phyloP scores from a whole-genome alignment of 2,329 filamentous ascomycete genomes.

The Ustilaginoidea virens region DNA sequence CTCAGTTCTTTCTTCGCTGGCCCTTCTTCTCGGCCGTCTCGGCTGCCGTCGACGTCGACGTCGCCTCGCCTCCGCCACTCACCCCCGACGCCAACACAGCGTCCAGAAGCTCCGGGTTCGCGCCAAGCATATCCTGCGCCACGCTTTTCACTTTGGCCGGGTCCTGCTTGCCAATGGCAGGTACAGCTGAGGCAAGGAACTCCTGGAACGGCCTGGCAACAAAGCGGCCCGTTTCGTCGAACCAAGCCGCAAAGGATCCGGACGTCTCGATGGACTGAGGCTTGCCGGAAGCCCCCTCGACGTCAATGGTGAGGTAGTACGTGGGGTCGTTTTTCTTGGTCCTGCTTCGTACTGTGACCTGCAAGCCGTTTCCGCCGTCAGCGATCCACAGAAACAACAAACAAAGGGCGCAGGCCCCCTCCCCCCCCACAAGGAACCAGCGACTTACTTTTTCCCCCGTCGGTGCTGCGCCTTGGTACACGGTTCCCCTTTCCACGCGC shows the following conservation, averaged over 20 bases:
- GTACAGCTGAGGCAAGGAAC: conserved; percentile 54
- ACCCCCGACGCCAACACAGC: conserved; percentile 30
- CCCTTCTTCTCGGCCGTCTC: conserved; percentile 23
- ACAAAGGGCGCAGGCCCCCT: background rate
- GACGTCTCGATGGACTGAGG: conserved; percentile 36
- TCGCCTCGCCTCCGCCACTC: conserved; percentile 11
- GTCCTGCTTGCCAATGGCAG: conserved; percentile 50
- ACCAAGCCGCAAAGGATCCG: conserved; percentile 60
- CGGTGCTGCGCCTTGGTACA: conserved; percentile 60
- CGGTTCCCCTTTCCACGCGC: conserved; percentile 62
- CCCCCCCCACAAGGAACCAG: background rate
- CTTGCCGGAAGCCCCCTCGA: conserved; percentile 24
- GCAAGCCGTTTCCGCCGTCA: conserved; percentile 7
- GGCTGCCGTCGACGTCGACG: conserved; percentile 15
- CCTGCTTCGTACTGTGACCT: conserved; percentile 60
- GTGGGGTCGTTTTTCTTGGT: conserved; percentile 67
- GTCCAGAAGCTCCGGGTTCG: conserved; percentile 32
- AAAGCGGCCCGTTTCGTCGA: conserved; percentile 58
- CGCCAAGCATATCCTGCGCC: conserved; percentile 20
- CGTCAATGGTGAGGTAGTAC: conserved; percentile 59
- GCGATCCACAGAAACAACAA: background rate
- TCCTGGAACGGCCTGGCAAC: conserved; percentile 64
- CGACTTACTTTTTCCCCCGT: conserved; percentile 48
- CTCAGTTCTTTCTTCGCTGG: conserved; percentile 30
- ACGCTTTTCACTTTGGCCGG: conserved; percentile 34